Evolutionary conservation across 2,329 filamentous ascomycete species (phyloP), one percentile per base, ranked within the genome.

Genomic region (Madurella fahalii): DNA sequence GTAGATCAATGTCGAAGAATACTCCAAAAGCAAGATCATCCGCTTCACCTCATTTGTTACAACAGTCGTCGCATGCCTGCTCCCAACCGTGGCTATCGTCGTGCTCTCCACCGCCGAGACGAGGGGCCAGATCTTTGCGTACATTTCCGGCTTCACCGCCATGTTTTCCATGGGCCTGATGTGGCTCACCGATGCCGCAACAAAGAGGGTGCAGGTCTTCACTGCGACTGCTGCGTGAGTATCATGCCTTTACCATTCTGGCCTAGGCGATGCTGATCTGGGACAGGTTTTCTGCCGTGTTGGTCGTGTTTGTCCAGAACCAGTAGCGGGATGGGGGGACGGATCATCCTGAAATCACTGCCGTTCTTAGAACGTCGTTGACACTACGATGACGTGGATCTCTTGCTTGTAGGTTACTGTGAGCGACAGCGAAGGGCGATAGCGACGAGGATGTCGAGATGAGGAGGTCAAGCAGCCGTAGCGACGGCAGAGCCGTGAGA

Each of bases 221-320:
- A 52, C 43, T 2, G 50, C 50, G 5, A 47, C 50, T 7, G 31
- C 31, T 34, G 31, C 31, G 31, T 34, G 12, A 34, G 31, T 12
- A 7, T 12, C 31, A 12, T 34, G 41, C 50, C 20, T 31, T 30
- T 25, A 13, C 17, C 4, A 15, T 15, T 15, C 40, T 44, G 25
- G 39, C 9, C 25, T 42, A 11, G 8, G n/a, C 41, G 9, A 2
- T 37, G 13, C 32, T n/a, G 9, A 25, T 8, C 20, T 16, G 20
- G 7, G 12, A 46, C 34, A 52, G 50, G n/a, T 52, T 52, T 42
- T 52, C 50, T 9, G 50, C 50, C 18, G 43, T 52, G 7, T 31
- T 52, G 17, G 50, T 52, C 16, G 50, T 52, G n/a, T 52, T 52
- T 31, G 43, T 52, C 16, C 50, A 52, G 42, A 31, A 40, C 34